Evolutionary conservation across 1,284 basidiomycete genomes (phyloP), one percentile per base, ranked within the genome.

Genomic region (Puccinia brachypodii): DNA sequence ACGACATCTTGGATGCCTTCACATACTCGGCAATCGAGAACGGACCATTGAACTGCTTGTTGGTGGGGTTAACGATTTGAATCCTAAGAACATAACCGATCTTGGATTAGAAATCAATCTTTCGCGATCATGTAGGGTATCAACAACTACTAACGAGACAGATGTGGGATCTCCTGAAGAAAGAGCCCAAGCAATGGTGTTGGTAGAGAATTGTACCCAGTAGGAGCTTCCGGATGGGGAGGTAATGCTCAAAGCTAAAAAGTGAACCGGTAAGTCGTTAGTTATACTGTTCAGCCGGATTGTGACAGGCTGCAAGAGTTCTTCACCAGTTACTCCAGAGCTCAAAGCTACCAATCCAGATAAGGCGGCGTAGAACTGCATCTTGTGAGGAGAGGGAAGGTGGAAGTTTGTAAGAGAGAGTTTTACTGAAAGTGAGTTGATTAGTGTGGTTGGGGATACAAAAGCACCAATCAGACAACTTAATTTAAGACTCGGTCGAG

Each of bases 171-270:
- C 78, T 33, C 69, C 69, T 19, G 78, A 64, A 11, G 25, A 22
- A 3, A 16, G 6, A 13, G 22, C 14, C 78, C 78, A 80, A 19
- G 78, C 68, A 72, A 80, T 80, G 40, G 78, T 80, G 31, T 80
- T 80, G 53, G 78, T 80, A 6, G n/a, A 33, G 25, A 64, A 72
- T 47, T 80, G 78, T 9, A 80, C 78, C 78, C 78, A 80, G 58
- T 80, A 80, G n/a, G 66, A 73, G 22, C 50, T 28, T n/a, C 25
- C 66, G 56, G 78, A 80, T 25, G 78, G 78, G 8, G 68, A 69
- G 13, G 36, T 73, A n/a, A 80, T 42, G 31, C 31, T 80, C 4
- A 80, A 36, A 4, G 78, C 78, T 80, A 13, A 3, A 25, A 64
- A 9, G 33, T 22, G 1, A 36, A 8, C 33, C 33, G 62, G n/a